Evolutionary conservation across 331 rosid species (phyloP), one percentile per base, ranked within the genome.

Genomic region (Pyracantha coccinea): DNA sequence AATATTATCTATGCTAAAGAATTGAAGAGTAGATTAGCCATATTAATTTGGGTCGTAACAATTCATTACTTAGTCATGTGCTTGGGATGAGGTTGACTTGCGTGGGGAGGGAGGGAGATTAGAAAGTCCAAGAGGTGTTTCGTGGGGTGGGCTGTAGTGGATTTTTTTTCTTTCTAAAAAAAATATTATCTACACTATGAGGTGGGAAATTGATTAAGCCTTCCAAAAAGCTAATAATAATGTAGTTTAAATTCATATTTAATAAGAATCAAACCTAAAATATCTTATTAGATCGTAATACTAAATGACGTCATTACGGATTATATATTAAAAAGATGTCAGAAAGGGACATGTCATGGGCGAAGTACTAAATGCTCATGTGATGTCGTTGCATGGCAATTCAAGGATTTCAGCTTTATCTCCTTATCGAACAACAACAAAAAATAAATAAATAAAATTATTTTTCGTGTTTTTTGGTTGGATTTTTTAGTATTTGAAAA

Each of bases 301-400:
- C 0, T 35, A 35, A 8, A 0, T 35, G 1, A 0, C 44, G 0
- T 0, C 0, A 0, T 1, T 10, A 0, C 0, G 5, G 15, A 41
- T 41, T 41, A 11, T 14, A 41, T 41, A 41, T 31, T 29, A 8
- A 54, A 11, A 8, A 31, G 23, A 20, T 4, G 1, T 60, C 12
- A 14, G 31, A 17, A 10, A 38, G 55, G 4, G 24, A 17, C 47
- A 57, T 35, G 76, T 23, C 76, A 58, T 9, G 76, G 76, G 25
- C 17, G 76, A 72, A 35, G 76, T 16, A 33, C 0, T 57, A 15
- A 15, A 16, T 33, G 67, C 21, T 38, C 1, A 1, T 14, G 55
- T 57, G 68, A 57, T 58, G 44, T 8, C 8, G 41, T 35, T 11
- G 76, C 68, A 24, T 35, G 68, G 68, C 68, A 72, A 32, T 55